Percentiles rank a stretch among this genome's conserved stretches.
phyloP scores from a whole-genome alignment of 129 eudicot species.

The Chrysanthemum makinoi region DNA sequence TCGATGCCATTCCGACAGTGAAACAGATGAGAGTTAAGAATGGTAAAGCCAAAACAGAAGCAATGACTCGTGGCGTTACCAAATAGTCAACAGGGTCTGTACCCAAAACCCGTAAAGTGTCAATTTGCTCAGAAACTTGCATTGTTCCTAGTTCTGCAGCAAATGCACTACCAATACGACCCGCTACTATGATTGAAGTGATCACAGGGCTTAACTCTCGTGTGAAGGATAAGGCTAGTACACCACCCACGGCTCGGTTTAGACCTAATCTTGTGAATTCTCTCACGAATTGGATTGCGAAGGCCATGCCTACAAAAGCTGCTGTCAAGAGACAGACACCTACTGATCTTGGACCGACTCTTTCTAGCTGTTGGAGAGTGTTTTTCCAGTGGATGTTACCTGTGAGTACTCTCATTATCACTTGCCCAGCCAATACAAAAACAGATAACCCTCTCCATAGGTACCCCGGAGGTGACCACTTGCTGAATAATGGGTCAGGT shows the following conservation, averaged over 20 bases:
- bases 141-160: slow-evolving; percentile 94
- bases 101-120: slow-evolving; percentile 84
- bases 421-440: slow-evolving; percentile 79
- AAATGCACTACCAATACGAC: slow-evolving; percentile 50
- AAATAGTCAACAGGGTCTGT: slow-evolving; percentile 85
- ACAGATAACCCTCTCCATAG: slow-evolving; percentile 82
- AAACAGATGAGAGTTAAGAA: slow-evolving; percentile 79
- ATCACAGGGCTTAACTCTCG: slow-evolving; percentile 91
- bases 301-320: slow-evolving; percentile 96
- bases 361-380: slow-evolving; percentile 92
- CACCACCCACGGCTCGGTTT: slow-evolving; percentile 90
- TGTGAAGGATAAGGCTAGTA: slow-evolving; percentile 77
- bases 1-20: slow-evolving; percentile 80
- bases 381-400: slow-evolving; percentile 94
- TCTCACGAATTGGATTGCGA: slow-evolving; percentile 84
- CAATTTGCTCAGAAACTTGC: slow-evolving; percentile 96
- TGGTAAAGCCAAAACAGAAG: slow-evolving; percentile 73
- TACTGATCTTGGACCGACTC: slow-evolving; percentile 95
- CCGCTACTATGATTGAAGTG: slow-evolving; percentile 88
- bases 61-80: slow-evolving; percentile 83
- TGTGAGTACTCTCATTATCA: slow-evolving; percentile 51
- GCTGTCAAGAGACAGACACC: slow-evolving; percentile 91
- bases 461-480: slow-evolving; percentile 84
- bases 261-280: slow-evolving; percentile 91
- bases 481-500: slow-evolving; percentile 42